Evolutionary conservation across 2,329 filamentous ascomycete species (phyloP).

Genomic region (Scedosporium minutisporum): DNA sequence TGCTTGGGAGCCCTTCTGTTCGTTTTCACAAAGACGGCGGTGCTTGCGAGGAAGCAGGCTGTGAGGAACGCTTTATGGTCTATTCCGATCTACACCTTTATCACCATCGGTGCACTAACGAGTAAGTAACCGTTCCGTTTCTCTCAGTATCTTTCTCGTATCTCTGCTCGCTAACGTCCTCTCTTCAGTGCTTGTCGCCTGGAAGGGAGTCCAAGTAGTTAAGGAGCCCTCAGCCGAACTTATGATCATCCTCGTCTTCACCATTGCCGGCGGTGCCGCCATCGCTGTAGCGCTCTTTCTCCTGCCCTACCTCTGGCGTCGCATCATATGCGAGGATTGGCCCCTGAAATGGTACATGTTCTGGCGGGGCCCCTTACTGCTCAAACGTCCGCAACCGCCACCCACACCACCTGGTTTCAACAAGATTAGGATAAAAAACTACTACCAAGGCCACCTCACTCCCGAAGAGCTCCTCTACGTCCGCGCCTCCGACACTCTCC

Average conservation of each 20-base stretch:
- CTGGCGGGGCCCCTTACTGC: constrained; percentile 36
- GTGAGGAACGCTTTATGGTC: constrained; percentile 23
- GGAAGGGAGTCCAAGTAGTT: constrained; percentile 23
- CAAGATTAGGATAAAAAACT: constrained; percentile 36
- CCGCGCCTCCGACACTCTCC: constrained; percentile 22
- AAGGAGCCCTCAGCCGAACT: constrained; percentile 14
- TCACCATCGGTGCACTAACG: constrained; percentile 24
- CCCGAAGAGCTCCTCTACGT: constrained; percentile 31
- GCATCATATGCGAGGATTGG: constrained; percentile 41
- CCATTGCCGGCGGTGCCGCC: constrained; percentile 30
- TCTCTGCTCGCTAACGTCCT: background rate
- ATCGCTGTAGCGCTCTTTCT: constrained; percentile 36
- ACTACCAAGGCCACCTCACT: constrained; percentile 39
- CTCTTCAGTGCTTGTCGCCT: constrained; percentile 40
- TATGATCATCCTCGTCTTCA: constrained; percentile 28
- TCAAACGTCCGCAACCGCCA: constrained; percentile 25
- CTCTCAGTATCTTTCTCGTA: background rate
- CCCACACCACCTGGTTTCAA: constrained; percentile 25
- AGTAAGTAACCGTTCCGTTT: constrained; percentile 15
- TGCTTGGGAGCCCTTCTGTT: constrained; percentile 22
- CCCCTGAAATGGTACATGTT: constrained; percentile 37
- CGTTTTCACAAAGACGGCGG: constrained; percentile 21
- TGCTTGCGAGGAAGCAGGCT: constrained; percentile 19
- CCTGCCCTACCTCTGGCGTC: constrained; percentile 41
- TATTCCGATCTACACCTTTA: constrained; percentile 27